Evolutionary conservation across 1,284 basidiomycete species (phyloP), one percentile per base, ranked within the genome.

Genomic region (Rhodofomes roseus): DNA sequence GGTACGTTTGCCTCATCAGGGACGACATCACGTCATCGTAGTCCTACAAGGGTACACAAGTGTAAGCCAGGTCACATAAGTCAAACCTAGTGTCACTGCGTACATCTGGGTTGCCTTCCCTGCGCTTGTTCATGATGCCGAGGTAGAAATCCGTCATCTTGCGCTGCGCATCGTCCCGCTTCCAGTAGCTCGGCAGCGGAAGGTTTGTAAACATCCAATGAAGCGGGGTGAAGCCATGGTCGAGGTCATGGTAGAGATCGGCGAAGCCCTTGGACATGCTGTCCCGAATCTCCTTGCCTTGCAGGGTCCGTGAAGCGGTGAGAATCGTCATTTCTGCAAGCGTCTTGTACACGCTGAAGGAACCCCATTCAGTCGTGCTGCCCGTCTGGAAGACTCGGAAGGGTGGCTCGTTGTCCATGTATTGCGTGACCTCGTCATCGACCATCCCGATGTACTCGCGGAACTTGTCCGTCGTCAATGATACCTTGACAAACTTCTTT

Each of bases 401-500:
- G 8, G 77, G 68, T 1, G 78, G 61, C 64, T 92, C 92, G 60
- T 77, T 78, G 46, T 78, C 76, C 71, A 95, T 76, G 75, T 88
- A 95, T 50, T 86, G 76, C 52, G 85, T 80, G 55, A 93, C 87
- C 74, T 98, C 96, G 40, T 91, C 80, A 61, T 89, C 87, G 66
- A 99, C 94, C 85, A 98, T 90, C 56, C 87, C 86, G 39, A 97
- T 90, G 71, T 99, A 99, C 44, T 86, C 82, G 40, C 89, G 86
- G 76, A 99, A 90, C 73, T 97, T 96, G 36, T 99, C 96, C 22
- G 85, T 86, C 8, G 94, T 92, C 9, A 99, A 84, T 44, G 96
- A 96, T 65, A 95, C 89, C 78, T 96, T 97, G 75, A 96, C 89
- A 66, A 99, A 98, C 74, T 92, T 93, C 82, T 99, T 99, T 76